Percentiles rank a stretch among this genome's conserved stretches.
Conservation (phyloP, 2,329 filamentous ascomycete species). For the Cercospora beticola region DNA sequence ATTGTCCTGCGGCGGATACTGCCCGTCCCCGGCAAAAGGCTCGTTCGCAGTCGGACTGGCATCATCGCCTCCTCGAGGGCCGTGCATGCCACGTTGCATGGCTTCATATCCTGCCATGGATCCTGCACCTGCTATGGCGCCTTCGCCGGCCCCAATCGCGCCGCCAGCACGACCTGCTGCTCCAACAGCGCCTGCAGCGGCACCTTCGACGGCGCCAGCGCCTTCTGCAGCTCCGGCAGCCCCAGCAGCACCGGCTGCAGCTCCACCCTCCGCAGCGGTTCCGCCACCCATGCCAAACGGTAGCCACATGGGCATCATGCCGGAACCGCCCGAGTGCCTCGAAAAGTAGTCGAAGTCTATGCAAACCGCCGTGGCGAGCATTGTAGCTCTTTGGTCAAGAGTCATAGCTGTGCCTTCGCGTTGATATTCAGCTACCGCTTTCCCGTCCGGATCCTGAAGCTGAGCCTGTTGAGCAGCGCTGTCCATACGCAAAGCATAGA, state of each 20-base stretch:
- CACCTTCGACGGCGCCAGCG: conserved; percentile 36
- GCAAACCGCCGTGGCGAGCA: conserved; percentile 65
- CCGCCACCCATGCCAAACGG: conserved; percentile 38
- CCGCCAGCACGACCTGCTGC: conserved; percentile 35
- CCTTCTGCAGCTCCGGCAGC: conserved; percentile 40
- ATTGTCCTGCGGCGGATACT: conserved; percentile 18
- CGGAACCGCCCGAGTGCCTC: conserved; percentile 53
- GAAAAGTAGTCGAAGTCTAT: conserved; percentile 70
- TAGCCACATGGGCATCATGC: conserved; percentile 56
- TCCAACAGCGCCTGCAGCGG: conserved; percentile 38
- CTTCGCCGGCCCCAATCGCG: conserved; percentile 44
- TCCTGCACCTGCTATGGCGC: conserved; percentile 52
- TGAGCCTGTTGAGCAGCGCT: conserved; percentile 49
- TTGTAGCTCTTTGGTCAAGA: conserved; percentile 63
- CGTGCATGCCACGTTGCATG: conserved; percentile 55
- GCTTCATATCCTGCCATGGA: conserved; percentile 64
- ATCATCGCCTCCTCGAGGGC: conserved; percentile 32
- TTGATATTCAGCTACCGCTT: conserved; percentile 32
- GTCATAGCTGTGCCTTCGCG: conserved; percentile 55
- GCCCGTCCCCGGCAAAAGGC: conserved; percentile 25
- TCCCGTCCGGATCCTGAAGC: conserved; percentile 27
- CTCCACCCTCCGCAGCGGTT: conserved; percentile 39
- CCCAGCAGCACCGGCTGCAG: conserved; percentile 36
- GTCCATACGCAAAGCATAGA: conserved; percentile 66
- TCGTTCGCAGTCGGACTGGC: conserved; percentile 37